Evolutionary conservation across 2,329 filamentous ascomycete genomes (phyloP).

Genomic region (Tolypocladium amazonense): DNA sequence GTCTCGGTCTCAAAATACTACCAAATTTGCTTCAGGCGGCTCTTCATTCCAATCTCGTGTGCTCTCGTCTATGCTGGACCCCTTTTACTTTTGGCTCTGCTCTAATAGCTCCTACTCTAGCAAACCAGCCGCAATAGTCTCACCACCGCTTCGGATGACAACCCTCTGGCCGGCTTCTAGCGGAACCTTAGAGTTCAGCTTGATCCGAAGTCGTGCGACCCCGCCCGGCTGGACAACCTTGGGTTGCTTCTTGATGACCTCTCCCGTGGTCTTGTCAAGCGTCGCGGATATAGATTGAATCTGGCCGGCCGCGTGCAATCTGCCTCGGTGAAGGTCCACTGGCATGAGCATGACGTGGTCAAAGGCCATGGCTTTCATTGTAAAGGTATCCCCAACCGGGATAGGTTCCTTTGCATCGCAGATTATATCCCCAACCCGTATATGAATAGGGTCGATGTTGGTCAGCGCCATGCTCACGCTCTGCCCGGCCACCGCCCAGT

Average conservation of each 20-base stretch:
- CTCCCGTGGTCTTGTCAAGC: slow-evolving; percentile 69
- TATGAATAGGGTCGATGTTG: slow-evolving; percentile 74
- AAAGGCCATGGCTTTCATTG: slow-evolving; percentile 77
- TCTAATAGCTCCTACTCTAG: slow-evolving; percentile 47
- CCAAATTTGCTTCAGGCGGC: not conserved
- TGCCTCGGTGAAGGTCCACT: slow-evolving; percentile 79
- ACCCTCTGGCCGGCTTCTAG: slow-evolving; percentile 72
- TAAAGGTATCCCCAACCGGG: slow-evolving; percentile 61
- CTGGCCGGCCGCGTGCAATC: slow-evolving; percentile 66
- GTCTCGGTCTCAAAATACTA: not conserved
- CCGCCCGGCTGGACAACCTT: slow-evolving; percentile 70
- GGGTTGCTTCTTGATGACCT: slow-evolving; percentile 71
- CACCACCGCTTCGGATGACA: slow-evolving; percentile 68
- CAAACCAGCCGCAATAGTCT: slow-evolving; percentile 79
- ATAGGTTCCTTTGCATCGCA: slow-evolving; percentile 61
- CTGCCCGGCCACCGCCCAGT: slow-evolving; percentile 91
- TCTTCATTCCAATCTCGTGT: not conserved
- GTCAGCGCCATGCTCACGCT: slow-evolving; percentile 75
- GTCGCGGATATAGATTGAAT: slow-evolving; percentile 62
- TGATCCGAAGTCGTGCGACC: slow-evolving; percentile 68
- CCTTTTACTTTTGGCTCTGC: not conserved
- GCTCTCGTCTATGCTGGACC: not conserved
- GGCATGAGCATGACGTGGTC: slow-evolving; percentile 82
- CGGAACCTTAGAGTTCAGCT: slow-evolving; percentile 63
- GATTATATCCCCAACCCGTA: slow-evolving; percentile 78